A percentile compares a stretch with the other conserved stretches of the same genome.
These are phyloP conservation scores for Ceratobasidium sp. DNA, from an alignment of 1,284 basidiomycete species.

Conservation along the genomic window DNA sequence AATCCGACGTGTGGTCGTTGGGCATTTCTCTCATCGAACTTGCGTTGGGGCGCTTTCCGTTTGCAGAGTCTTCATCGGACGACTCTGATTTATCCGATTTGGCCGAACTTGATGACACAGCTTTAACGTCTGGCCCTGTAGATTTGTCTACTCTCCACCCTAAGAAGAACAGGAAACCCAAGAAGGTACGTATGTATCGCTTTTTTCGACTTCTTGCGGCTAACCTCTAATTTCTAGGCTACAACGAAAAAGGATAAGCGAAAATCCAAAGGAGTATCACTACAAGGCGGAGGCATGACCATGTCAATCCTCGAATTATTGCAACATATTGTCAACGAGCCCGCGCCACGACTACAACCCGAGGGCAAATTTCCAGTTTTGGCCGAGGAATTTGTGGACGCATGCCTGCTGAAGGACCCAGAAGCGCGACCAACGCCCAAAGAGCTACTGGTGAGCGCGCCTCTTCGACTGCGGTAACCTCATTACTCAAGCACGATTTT, in stretches of 20 bases:
- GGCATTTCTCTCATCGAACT: constrained; percentile 96
- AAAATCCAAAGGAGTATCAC: constrained; percentile 85
- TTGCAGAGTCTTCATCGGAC: constrained; percentile 76
- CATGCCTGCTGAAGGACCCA: constrained; percentile 87
- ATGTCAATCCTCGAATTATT: constrained; percentile 97
- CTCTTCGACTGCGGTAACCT: constrained; percentile 38
- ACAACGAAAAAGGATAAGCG: constrained; percentile 60
- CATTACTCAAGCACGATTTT: neutral
- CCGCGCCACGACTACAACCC: constrained; percentile 82
- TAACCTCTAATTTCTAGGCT: constrained; percentile 13
- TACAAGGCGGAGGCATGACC: constrained; percentile 91
- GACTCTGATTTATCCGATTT: constrained; percentile 76
- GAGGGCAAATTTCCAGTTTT: constrained; percentile 76
- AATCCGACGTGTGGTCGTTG: constrained; percentile 97
- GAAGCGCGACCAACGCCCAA: constrained; percentile 81
- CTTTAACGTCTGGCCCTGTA: constrained; percentile 68
- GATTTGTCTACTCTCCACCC: constrained; percentile 48
- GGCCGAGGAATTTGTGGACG: constrained; percentile 84
- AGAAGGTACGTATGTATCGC: constrained; percentile 44
- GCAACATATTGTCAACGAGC: constrained; percentile 98
- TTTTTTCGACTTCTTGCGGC: neutral
- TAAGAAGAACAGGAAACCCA: constrained; percentile 50
- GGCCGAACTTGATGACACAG: constrained; percentile 67
- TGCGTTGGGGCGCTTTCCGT: constrained; percentile 93
- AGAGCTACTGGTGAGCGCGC: constrained; percentile 75